Base-by-base conservation (phyloP, 2,329 filamentous ascomycete genomes). In the Coniella vitis region DNA sequence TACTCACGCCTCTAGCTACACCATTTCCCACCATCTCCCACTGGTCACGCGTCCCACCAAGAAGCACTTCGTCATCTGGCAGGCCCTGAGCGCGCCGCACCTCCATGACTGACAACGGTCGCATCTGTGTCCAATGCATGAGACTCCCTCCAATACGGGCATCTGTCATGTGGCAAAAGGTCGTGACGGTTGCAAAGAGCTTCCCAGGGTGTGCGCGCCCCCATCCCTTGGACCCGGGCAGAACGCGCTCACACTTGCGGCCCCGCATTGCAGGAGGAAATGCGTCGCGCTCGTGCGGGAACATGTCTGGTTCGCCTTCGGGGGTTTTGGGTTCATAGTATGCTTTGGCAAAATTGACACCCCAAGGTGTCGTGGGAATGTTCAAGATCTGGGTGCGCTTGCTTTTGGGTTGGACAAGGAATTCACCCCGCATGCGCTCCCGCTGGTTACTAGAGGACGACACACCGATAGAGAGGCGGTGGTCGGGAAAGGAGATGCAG, bases 1-100 rank as follows among this genome's bases (percentile, higher is more conserved):
- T 63, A 0, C 86, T 78, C 1, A 87, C 76, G 20, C 79, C 76
- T 8, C 86, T 70, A 3, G 86, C 79, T 0, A 94, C 87, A 22
- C 83, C 87, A 62, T 94, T 94, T 0, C 88, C 88, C 0, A 90
- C 71, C 17, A 87, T 78, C 47, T 73, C 76, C 67, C 78, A 82
- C 59, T 87, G 83, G 1, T 81, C 67, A 0, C 34, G 9, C 0
- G 73, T 62, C 0, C 47, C 58, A 0, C 87, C 87, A 1, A 90
- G 63, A 1, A 94, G 62, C 0, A 90, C 74, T 49, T 91, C 87
- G 5, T 81, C 55, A 48, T 91, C 85, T 0, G 72, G 79, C 36
- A 86, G 81, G 0, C 85, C 84, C 61, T 93, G 87, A 0, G 81
- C 83, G 2, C 85, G 70, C 1, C 84, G 68, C 0, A 73, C 77